phyloP scores from a whole-genome alignment of 129 eudicot genomes.

The Lonicera japonica region DNA sequence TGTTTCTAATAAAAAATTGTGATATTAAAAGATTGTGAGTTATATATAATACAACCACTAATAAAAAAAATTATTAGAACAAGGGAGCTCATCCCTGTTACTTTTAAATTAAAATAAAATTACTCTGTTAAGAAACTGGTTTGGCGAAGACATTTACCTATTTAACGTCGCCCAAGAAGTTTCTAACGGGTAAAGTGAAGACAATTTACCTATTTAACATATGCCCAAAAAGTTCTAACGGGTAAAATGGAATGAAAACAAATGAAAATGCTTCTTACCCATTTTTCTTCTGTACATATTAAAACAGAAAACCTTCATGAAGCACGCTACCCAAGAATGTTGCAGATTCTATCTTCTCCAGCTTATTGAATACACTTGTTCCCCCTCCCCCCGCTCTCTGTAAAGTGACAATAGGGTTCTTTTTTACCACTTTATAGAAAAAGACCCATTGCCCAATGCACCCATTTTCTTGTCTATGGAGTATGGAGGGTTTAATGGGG shows the following conservation, averaged over 20 bases:
- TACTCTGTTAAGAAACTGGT: too few relatives aligned
- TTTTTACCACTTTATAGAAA: neutral
- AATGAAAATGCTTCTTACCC: neutral
- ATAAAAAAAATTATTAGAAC: too few relatives aligned
- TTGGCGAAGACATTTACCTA: too few relatives aligned
- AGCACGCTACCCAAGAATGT: constrained; percentile 36
- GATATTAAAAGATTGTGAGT: too few relatives aligned
- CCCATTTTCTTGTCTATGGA: neutral
- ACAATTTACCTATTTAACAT: too few relatives aligned
- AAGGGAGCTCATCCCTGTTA: too few relatives aligned
- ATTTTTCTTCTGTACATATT: neutral
- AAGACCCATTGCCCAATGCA: neutral
- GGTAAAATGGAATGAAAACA: neutral
- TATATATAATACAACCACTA: too few relatives aligned
- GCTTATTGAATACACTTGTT: neutral
- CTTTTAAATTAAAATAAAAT: too few relatives aligned
- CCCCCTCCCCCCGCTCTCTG: neutral
- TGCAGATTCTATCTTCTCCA: constrained; percentile 8
- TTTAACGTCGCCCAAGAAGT: too few relatives aligned
- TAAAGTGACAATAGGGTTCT: neutral
- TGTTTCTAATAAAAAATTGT: too few relatives aligned
- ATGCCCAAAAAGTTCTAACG: too few relatives aligned
- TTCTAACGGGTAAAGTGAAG: too few relatives aligned
- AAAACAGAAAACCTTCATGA: constrained; percentile 7
- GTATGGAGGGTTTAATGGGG: constrained; percentile 13